Evolutionary conservation across 352 stramenopile species (phyloP).

Genomic region (Globisporangium iwayamae): DNA sequence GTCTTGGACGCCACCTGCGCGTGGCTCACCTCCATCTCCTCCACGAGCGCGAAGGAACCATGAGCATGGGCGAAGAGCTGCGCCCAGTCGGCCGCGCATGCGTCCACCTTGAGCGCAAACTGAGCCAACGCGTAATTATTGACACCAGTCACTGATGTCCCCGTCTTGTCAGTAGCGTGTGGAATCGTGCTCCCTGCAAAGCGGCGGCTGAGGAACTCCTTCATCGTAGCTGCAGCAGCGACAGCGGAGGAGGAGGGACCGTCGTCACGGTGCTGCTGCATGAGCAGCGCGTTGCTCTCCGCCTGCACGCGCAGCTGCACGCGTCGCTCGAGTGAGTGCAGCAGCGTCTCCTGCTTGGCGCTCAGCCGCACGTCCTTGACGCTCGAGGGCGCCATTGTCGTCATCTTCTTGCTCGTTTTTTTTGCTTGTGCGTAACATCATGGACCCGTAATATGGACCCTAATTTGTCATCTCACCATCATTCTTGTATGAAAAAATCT

Average conservation of each 20-base stretch:
- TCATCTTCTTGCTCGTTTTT: neutral
- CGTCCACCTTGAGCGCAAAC: slow-evolving; percentile 33
- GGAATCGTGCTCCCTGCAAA: slow-evolving; percentile 1
- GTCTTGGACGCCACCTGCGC: slow-evolving; percentile 72
- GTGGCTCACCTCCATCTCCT: slow-evolving; percentile 82
- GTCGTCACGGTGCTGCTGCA: slow-evolving; percentile 16
- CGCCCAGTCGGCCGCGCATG: slow-evolving; percentile 34
- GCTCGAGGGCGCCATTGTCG: neutral
- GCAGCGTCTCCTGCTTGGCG: slow-evolving; percentile 42
- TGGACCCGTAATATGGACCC: too few species aligned
- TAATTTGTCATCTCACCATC: too few species aligned
- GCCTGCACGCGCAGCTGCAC: slow-evolving; percentile 53
- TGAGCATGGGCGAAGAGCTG: slow-evolving; percentile 51
- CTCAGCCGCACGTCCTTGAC: slow-evolving; percentile 39
- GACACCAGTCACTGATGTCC: neutral
- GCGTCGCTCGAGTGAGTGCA: slow-evolving; percentile 55
- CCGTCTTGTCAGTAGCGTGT: neutral
- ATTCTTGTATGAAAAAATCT: too few species aligned
- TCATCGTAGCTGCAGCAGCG: slow-evolving; percentile 27
- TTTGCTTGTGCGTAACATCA: neutral
- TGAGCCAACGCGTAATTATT: slow-evolving; percentile 23
- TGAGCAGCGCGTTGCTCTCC: slow-evolving; percentile 35
- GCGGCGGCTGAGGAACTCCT: slow-evolving; percentile 33
- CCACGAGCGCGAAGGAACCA: slow-evolving; percentile 56
- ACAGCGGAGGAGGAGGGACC: neutral